Evolutionary conservation across 1,284 basidiomycete species (phyloP), one percentile per base, ranked within the genome.

Genomic region (Laetiporus sulphureus): DNA sequence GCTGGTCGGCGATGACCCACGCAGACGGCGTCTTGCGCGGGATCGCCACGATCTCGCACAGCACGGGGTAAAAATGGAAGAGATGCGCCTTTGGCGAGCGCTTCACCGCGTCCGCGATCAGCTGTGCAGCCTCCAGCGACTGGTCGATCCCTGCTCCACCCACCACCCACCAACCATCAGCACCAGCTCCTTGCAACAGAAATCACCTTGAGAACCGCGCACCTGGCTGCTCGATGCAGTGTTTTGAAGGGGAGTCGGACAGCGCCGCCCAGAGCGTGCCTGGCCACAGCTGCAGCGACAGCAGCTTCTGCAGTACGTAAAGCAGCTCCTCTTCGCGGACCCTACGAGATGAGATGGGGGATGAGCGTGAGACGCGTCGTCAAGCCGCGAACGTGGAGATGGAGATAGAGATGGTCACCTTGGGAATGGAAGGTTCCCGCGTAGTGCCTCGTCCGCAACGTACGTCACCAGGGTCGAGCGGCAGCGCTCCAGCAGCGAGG

Each of bases 301-400:
- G 66, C n/a, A 95, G 63, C 49, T 89, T 86, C 33, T 77, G 75
- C 10, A 97, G 67, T 6, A 94, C 75, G 54, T 91, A 95, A 1
- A 92, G 62, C 12, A 98, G 61, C 57, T 98, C 94, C 51, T 97
- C 92, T 59, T 96, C 90, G 24, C 91, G 77, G 1, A 82, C 75
- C 44, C 91, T 92, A 46, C 45, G 22, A 16, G 34, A 3, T 13
- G 6, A 6, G 25, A 23, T 19, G 22, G 36, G 13, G 7, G 8
- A 31, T 8, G 18, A 4, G n/a, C 29, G 5, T 16, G 30, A 16
- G 24, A 13, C 11, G 5, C 2, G n/a, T 20, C 18, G 21, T 2
- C 11, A 13, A 18, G n/a, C n/a, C n/a, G n/a, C n/a, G n/a, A n/a
- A n/a, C n/a, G n/a, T n/a, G n/a, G n/a, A n/a, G 22, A 22, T 0